phyloP scores from a whole-genome alignment of 805 yeast species.

The Lipomyces starkeyi region DNA sequence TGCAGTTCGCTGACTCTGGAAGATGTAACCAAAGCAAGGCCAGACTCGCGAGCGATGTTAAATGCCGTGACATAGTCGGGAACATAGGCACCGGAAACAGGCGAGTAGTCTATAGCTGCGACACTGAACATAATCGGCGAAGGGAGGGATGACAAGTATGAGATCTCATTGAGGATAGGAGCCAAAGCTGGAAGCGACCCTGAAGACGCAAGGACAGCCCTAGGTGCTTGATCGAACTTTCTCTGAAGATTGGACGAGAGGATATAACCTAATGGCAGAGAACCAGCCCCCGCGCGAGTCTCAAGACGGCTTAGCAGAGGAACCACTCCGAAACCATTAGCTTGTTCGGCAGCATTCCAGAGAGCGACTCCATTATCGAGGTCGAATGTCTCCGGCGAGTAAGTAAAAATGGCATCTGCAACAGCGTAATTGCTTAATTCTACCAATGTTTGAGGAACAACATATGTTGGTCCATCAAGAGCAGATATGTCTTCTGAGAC shows the following conservation, averaged over 20 bases:
- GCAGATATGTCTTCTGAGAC: slow-evolving; percentile 26
- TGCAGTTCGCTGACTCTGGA: slow-evolving; percentile 67
- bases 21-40: slow-evolving; percentile 74
- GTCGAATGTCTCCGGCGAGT: slow-evolving; percentile 67
- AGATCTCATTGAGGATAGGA: slow-evolving; percentile 55
- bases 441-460: slow-evolving; percentile 35
- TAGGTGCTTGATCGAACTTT: slow-evolving; percentile 40
- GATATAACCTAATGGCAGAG: slow-evolving; percentile 75
- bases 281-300: slow-evolving; percentile 83
- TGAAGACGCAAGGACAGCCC: slow-evolving; percentile 66
- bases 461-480: slow-evolving; percentile 32
- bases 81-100: slow-evolving; percentile 55
- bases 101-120: slow-evolving; percentile 76
- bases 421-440: slow-evolving; percentile 42
- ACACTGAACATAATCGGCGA: slow-evolving; percentile 74
- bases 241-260: slow-evolving; percentile 32
- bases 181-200: slow-evolving; percentile 72
- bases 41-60: slow-evolving; percentile 65
- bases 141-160: slow-evolving; percentile 46
- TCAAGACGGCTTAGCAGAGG: slow-evolving; percentile 66
- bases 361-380: slow-evolving; percentile 63
- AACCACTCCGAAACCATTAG: slow-evolving; percentile 60
- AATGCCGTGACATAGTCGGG: slow-evolving; percentile 70
- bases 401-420: slow-evolving; percentile 58
- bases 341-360: slow-evolving; percentile 63